Evolutionary conservation across 768 basidiomycete species (phyloP).

Genomic region (Hygrophorus pudorinus): DNA sequence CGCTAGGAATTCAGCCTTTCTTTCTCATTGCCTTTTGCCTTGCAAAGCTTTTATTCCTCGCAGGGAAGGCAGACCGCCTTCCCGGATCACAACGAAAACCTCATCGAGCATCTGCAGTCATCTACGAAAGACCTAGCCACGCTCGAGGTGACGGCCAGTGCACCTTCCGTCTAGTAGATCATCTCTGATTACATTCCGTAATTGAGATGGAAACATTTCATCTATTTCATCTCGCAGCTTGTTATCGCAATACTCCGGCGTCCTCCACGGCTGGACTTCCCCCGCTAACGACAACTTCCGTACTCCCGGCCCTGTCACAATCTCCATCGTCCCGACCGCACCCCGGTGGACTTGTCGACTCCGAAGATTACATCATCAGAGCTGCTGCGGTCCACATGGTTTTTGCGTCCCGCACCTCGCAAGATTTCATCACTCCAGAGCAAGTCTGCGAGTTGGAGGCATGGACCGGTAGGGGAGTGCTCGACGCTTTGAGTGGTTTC

Average conservation of each 20-base stretch:
- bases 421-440: slow-evolving; percentile 66
- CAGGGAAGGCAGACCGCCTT: slow-evolving; percentile 80
- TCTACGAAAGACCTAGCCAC: slow-evolving; percentile 48
- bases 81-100: slow-evolving; percentile 56
- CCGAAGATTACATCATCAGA: slow-evolving; percentile 36
- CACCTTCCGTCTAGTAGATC: not conserved
- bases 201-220: slow-evolving; percentile 86
- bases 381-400: slow-evolving; percentile 80
- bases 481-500: slow-evolving; percentile 43
- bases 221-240: slow-evolving; percentile 66
- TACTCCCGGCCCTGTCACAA: slow-evolving; percentile 26
- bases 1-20: not conserved
- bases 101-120: slow-evolving; percentile 46
- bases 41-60: slow-evolving; percentile 70
- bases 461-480: slow-evolving; percentile 51
- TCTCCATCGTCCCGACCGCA: slow-evolving; percentile 13
- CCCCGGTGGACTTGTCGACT: slow-evolving; percentile 14
- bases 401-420: slow-evolving; percentile 65
- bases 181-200: not conserved
- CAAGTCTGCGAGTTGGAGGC: slow-evolving; percentile 49
- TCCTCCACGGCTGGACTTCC: slow-evolving; percentile 18
- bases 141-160: slow-evolving; percentile 45
- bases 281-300: slow-evolving; percentile 37
- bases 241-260: slow-evolving; percentile 28
- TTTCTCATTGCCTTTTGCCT: not conserved